A percentile compares a stretch with the other conserved stretches of the same genome.
Evolutionary conservation across 768 basidiomycete species (phyloP).

Genomic region (Lactifluus piperatus): DNA sequence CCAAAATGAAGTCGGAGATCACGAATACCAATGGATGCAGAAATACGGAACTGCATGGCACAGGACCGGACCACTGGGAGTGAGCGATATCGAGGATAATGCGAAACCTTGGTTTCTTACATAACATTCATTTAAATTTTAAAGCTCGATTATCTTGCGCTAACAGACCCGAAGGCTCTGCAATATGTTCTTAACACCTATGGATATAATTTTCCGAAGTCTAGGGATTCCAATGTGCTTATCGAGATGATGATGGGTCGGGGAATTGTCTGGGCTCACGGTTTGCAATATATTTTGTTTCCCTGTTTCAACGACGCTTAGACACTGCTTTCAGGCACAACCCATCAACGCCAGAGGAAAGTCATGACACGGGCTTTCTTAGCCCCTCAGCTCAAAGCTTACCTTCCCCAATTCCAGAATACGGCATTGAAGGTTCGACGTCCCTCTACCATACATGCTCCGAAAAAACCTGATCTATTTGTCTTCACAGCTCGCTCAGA

Average conservation of each 20-base stretch:
- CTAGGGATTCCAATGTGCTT: neutral
- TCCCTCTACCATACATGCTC: neutral
- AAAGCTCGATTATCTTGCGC: neutral
- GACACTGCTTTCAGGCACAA: constrained; percentile 12
- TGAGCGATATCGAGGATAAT: constrained; percentile 6
- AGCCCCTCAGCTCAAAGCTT: constrained; percentile 23
- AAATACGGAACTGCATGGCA: constrained; percentile 25
- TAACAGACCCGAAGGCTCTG: constrained; percentile 20
- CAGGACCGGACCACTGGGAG: constrained; percentile 18
- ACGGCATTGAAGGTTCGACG: constrained; percentile 5
- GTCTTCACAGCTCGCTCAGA: constrained; percentile 21
- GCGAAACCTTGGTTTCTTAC: neutral
- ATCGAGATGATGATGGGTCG: constrained; percentile 18
- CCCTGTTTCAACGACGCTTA: neutral
- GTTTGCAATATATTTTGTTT: constrained; percentile 9
- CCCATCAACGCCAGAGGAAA: constrained; percentile 24
- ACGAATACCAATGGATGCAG: constrained; percentile 21
- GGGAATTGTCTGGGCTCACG: constrained; percentile 20
- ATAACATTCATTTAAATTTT: neutral
- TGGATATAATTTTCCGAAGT: constrained; percentile 24
- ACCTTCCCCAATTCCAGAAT: constrained; percentile 23
- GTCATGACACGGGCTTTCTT: constrained; percentile 27
- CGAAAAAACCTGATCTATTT: neutral
- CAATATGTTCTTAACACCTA: constrained; percentile 27
- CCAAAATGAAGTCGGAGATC: constrained; percentile 26